Percentiles rank a stretch among this genome's conserved stretches.
These are phyloP conservation scores for Abelmoschus esculentus DNA, from an alignment of 345 rosid genomes.

Conservation along the genomic window DNA sequence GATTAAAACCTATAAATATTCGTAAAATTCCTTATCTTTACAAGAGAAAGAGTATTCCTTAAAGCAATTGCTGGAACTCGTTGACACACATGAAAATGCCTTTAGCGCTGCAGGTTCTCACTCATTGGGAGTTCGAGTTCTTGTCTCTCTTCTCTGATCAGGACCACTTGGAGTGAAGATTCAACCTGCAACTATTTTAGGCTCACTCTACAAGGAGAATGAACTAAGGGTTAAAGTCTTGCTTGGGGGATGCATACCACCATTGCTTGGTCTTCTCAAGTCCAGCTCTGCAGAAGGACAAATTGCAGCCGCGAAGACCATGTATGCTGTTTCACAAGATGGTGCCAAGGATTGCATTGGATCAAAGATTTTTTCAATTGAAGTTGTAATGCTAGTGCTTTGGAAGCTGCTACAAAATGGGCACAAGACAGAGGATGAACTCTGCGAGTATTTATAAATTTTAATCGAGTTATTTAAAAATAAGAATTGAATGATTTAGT, in stretches of 20 bases:
- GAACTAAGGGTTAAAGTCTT: constrained; percentile 94
- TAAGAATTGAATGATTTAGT: too few species aligned
- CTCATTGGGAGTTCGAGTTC: constrained; percentile 99
- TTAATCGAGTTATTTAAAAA: too few species aligned
- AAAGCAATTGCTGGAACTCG: constrained; percentile 86
- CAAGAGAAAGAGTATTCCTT: constrained; percentile 86
- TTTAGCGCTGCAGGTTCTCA: constrained; percentile 99
- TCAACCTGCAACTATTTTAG: constrained; percentile 90
- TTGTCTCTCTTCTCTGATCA: constrained; percentile 97
- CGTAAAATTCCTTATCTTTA: too few species aligned
- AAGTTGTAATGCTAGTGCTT: constrained; percentile 88
- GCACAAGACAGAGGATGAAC: constrained; percentile 64
- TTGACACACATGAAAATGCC: constrained; percentile 89
- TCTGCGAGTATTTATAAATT: too few species aligned
- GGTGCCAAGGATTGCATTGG: constrained; percentile 97
- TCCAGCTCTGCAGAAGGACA: constrained; percentile 95
- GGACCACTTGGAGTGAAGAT: constrained; percentile 90
- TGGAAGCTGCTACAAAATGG: constrained; percentile 85
- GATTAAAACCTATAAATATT: too few species aligned
- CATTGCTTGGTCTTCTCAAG: constrained; percentile 95
- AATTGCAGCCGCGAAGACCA: constrained; percentile 93
- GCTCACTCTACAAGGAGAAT: constrained; percentile 96
- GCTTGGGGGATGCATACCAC: constrained; percentile 99
- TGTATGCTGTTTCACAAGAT: constrained; percentile 94
- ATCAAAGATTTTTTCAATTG: constrained; percentile 95